Conservation (phyloP, 768 basidiomycete genomes). For the Boletus sp. region DNA sequence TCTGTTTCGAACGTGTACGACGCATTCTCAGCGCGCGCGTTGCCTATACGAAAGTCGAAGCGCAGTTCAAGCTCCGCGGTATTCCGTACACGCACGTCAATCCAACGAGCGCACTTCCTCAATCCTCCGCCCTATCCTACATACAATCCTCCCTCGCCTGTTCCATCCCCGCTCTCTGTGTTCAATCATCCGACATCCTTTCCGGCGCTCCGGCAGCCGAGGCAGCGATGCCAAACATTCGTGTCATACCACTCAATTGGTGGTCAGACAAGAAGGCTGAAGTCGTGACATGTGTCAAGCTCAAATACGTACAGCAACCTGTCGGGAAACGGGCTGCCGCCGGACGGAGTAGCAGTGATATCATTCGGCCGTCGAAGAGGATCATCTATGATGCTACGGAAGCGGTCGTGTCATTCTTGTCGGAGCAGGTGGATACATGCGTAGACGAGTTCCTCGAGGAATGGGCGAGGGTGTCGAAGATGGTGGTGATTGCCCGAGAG, state of each 20-base stretch:
- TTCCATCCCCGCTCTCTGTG: conserved; percentile 80
- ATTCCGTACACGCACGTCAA: conserved; percentile 79
- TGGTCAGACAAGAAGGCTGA: conserved; percentile 80
- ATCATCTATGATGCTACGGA: conserved; percentile 89
- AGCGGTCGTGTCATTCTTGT: conserved; percentile 86
- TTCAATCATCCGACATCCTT: conserved; percentile 77
- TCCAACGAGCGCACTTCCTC: conserved; percentile 43
- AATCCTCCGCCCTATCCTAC: conserved; percentile 48
- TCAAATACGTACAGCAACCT: conserved; percentile 87
- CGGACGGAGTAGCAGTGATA: conserved; percentile 45
- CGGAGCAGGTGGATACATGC: conserved; percentile 83
- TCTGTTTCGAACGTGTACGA: not conserved
- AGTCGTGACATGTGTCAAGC: conserved; percentile 87
- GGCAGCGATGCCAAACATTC: conserved; percentile 90
- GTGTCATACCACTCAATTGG: conserved; percentile 87
- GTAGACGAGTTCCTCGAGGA: conserved; percentile 90
- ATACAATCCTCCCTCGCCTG: conserved; percentile 72
- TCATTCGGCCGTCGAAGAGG: conserved; percentile 81
- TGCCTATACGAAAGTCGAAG: conserved; percentile 85
- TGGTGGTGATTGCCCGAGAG: conserved; percentile 91
- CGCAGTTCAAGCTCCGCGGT: conserved; percentile 77
- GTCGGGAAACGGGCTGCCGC: conserved; percentile 66
- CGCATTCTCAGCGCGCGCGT: conserved; percentile 67
- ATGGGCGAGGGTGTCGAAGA: conserved; percentile 91
- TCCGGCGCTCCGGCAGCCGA: conserved; percentile 84